Conservation (phyloP, 768 basidiomycete genomes). For the Pulveroboletus sp. region DNA sequence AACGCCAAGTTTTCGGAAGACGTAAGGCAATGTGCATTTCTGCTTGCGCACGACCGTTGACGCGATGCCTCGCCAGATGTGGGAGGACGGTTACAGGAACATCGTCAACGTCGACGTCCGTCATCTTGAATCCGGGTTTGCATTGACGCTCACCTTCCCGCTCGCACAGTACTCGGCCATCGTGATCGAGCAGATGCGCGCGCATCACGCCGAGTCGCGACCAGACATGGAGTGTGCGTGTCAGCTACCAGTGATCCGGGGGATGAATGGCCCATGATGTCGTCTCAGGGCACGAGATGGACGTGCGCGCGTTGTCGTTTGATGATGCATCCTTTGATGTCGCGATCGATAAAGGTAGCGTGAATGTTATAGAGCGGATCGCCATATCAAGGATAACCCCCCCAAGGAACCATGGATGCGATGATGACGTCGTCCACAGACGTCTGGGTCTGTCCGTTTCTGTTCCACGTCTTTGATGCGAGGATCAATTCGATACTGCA, state of each 20-base stretch:
- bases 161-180: slow-evolving; percentile 65
- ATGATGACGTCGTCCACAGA: slow-evolving; percentile 83
- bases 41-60: too few relatives aligned
- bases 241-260: not conserved
- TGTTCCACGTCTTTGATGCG: not conserved
- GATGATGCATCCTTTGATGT: slow-evolving; percentile 62
- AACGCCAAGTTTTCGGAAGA: slow-evolving; percentile 80
- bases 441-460: slow-evolving; percentile 64
- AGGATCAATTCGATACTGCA: not conserved
- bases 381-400: not conserved
- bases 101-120: slow-evolving; percentile 75
- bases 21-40: slow-evolving; percentile 40
- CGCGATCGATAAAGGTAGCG: slow-evolving; percentile 74
- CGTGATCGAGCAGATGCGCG: slow-evolving; percentile 70
- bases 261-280: too few relatives aligned
- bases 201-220: slow-evolving; percentile 43
- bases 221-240: slow-evolving; percentile 70
- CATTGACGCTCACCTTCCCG: not conserved
- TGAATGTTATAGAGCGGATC: too few relatives aligned
- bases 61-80: slow-evolving; percentile 57
- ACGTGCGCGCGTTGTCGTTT: slow-evolving; percentile 66
- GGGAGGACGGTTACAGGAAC: slow-evolving; percentile 78
- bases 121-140: slow-evolving; percentile 16
- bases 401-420: slow-evolving; percentile 76
- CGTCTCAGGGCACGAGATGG: slow-evolving; percentile 74